These are phyloP conservation scores for Phalaenopsis hybrid DNA, from an alignment of 116 monocot species.

Conservation along the genomic window DNA sequence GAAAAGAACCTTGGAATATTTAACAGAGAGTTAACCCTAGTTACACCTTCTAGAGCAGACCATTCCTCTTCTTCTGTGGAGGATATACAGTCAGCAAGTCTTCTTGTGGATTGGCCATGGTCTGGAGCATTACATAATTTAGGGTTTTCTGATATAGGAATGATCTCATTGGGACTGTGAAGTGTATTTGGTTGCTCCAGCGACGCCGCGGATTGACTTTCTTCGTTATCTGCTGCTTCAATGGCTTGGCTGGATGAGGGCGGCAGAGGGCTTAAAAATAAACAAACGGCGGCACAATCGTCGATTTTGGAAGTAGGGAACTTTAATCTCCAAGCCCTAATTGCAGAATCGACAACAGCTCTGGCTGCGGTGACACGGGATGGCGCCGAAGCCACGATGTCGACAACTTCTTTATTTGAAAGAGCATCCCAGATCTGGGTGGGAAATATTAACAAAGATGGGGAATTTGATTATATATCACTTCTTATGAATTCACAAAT, in stretches of 20 bases:
- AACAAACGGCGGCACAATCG: slow-evolving; percentile 61
- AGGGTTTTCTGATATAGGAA: slow-evolving; percentile 22
- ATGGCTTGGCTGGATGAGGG: background rate
- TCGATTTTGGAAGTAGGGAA: slow-evolving; percentile 62
- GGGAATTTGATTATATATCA: background rate
- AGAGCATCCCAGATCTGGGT: slow-evolving; percentile 67
- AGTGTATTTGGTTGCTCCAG: slow-evolving; percentile 3
- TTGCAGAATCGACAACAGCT: slow-evolving; percentile 58
- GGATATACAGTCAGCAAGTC: slow-evolving; percentile 67
- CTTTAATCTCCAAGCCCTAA: slow-evolving; percentile 51
- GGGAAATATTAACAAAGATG: background rate
- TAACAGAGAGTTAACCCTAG: slow-evolving; percentile 63
- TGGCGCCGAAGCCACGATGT: slow-evolving; percentile 55
- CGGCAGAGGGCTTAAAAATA: slow-evolving; percentile 28
- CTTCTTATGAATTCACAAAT: too few relatives aligned
- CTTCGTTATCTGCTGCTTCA: slow-evolving; percentile 5
- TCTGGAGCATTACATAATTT: slow-evolving; percentile 16
- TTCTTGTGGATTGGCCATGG: slow-evolving; percentile 43
- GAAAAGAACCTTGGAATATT: slow-evolving; percentile 63
- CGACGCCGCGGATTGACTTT: background rate
- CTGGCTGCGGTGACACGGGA: slow-evolving; percentile 48
- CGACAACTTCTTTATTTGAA: slow-evolving; percentile 68
- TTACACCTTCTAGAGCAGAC: slow-evolving; percentile 82
- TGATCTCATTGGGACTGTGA: slow-evolving; percentile 27
- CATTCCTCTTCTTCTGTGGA: slow-evolving; percentile 67